A percentile compares a stretch with the other conserved stretches of the same genome.
Evolutionary conservation across 805 yeast species (phyloP).

Genomic region (Hanseniaspora pseudoguilliermondii): DNA sequence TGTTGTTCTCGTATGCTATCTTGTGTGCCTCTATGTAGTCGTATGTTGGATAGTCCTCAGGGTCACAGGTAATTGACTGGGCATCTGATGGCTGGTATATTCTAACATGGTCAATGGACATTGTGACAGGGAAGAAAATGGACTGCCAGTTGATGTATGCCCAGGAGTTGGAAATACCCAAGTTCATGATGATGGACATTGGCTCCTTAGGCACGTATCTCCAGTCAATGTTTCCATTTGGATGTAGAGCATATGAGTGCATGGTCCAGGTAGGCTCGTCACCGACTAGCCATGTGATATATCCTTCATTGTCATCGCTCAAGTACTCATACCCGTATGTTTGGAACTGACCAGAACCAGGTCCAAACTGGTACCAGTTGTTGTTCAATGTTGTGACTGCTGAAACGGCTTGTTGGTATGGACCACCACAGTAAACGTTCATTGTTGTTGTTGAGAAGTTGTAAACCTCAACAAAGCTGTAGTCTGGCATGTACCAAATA

Average conservation of each 20-base stretch:
- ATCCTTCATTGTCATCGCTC: conserved; percentile 59
- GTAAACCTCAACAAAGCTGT: conserved; percentile 60
- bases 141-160: conserved; percentile 84
- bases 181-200: conserved; percentile 74
- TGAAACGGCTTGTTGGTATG: conserved; percentile 84
- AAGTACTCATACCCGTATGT: conserved; percentile 65
- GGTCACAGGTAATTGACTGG: conserved; percentile 67
- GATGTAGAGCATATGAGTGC: conserved; percentile 62
- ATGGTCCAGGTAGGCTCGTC: conserved; percentile 62
- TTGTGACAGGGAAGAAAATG: conserved; percentile 60
- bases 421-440: conserved; percentile 88
- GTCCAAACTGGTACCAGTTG: conserved; percentile 68
- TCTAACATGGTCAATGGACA: conserved; percentile 77
- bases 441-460: conserved; percentile 58
- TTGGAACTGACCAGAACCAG: conserved; percentile 44
- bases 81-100: conserved; percentile 72
- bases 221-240: conserved; percentile 82
- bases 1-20: conserved; percentile 55
- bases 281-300: conserved; percentile 80
- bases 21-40: conserved; percentile 66
- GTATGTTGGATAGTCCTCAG: conserved; percentile 67
- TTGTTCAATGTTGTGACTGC: conserved; percentile 66
- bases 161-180: conserved; percentile 89
- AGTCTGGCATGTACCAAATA: conserved; percentile 88
- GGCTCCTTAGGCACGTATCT: conserved; percentile 80